Base-by-base conservation (phyloP, 306 rosid species). In the Hippophae tibetana region DNA sequence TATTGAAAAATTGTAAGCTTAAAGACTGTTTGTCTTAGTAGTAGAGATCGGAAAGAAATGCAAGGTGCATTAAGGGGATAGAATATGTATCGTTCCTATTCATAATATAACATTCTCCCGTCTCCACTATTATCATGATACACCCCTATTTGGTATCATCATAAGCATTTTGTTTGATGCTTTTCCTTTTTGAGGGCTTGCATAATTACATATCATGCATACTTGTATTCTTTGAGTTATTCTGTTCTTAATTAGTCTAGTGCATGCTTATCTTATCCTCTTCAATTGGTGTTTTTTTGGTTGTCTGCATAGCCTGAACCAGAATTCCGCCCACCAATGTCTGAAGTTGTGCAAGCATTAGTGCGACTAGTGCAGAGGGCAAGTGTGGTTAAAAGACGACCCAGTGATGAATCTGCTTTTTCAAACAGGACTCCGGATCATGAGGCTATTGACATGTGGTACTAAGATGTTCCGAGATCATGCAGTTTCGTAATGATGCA, bases 321-420 rank as follows among this genome's bases (percentile, higher is more conserved):
- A 0, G 93, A 92, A 71, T 88, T 92, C 54, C 90, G 99, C 63
- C 99, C 99, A 42, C 99, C 97, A n/a, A 92, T 92, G 99, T 92
- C 97, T 0, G 99, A 92, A 81, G 95, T 92, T 59, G 99, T 92
- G 74, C 99, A 92, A 82, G 95, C 95, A 57, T 70, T 92, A 78
- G 97, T 88, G 44, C 74, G 95, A 50, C 41, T 92, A 46, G 95
- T 83, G 75, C 99, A 92, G 65, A 78, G 99, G 79, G 96, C 99
- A 13, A 87, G 98, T 43, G 82, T 81, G 61, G 89, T 84, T 45
- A 92, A 83, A 76, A 79, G 99, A 56, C 87, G 89, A 50, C 81
- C 96, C 1, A 86, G 88, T n/a, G 99, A 92, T 2, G 99, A 92
- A 67, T 74, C 88, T 65, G 76, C 93, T 69, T 85, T 82, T 70